Percentiles rank a stretch among this genome's conserved stretches.
phyloP scores from a whole-genome alignment of 2,329 filamentous ascomycete species.

The Pseudogymnoascus sp. region DNA sequence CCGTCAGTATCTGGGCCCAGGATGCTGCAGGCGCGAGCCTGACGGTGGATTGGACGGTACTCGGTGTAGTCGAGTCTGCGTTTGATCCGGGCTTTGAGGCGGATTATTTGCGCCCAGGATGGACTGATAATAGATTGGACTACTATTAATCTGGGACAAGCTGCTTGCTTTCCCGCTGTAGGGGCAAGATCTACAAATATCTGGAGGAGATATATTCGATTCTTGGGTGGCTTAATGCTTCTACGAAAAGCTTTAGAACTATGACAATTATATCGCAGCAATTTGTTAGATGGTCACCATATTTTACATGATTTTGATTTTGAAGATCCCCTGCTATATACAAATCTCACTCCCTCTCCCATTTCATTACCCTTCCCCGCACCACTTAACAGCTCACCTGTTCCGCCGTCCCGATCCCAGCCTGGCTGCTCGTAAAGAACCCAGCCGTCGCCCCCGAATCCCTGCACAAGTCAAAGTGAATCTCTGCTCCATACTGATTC shows the following conservation, averaged over 20 bases:
- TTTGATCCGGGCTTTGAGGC: slow-evolving; percentile 44
- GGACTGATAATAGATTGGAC: slow-evolving; percentile 30
- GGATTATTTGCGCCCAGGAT: slow-evolving; percentile 42
- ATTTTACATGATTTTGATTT: neutral
- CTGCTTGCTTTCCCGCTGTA: neutral
- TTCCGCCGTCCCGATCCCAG: neutral
- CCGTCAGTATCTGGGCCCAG: slow-evolving; percentile 50
- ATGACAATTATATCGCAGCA: neutral
- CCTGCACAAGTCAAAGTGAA: neutral
- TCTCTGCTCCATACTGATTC: neutral
- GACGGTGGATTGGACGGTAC: slow-evolving; percentile 41
- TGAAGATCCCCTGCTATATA: neutral
- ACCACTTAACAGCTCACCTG: neutral
- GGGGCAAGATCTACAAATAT: neutral
- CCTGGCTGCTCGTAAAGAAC: neutral
- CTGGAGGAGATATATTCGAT: neutral
- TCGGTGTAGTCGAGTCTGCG: slow-evolving; percentile 46
- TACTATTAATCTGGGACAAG: neutral
- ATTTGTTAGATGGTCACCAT: neutral
- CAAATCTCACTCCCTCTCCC: neutral
- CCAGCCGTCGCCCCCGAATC: neutral
- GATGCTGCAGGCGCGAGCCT: slow-evolving; percentile 16
- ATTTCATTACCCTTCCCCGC: neutral
- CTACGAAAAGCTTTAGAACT: neutral
- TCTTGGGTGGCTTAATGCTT: neutral